Conservation (phyloP, 1,284 basidiomycete species). For the Cutaneotrichosporon mucoides region DNA sequence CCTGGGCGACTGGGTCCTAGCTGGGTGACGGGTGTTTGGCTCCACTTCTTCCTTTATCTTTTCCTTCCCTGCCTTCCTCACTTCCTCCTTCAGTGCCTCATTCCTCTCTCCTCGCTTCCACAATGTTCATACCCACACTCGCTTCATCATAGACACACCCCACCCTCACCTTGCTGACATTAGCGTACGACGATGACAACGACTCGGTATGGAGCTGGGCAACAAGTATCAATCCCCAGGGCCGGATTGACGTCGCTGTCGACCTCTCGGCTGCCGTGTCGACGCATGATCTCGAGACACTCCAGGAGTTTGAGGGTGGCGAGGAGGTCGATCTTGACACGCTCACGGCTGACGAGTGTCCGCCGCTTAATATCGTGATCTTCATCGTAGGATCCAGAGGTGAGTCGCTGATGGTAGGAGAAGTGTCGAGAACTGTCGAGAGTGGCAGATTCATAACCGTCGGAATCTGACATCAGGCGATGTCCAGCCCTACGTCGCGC, state of each 20-base stretch:
- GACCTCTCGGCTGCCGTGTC: not conserved
- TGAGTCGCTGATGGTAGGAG: conserved; percentile 27
- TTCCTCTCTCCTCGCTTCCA: too few species aligned
- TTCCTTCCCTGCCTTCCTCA: not conserved
- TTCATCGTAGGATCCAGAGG: conserved; percentile 64
- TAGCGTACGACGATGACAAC: not conserved
- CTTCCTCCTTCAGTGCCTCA: not conserved
- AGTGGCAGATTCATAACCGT: too few species aligned
- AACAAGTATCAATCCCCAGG: not conserved
- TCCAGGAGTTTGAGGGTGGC: not conserved
- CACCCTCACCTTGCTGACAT: not conserved
- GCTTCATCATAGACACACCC: too few species aligned
- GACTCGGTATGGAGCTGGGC: not conserved
- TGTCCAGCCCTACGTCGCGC: conserved; percentile 65
- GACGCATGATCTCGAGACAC: not conserved
- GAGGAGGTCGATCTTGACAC: not conserved
- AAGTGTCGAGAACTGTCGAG: too few species aligned
- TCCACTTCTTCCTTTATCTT: not conserved
- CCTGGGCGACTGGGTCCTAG: too few species aligned
- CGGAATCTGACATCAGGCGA: conserved; percentile 52
- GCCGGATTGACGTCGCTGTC: conserved; percentile 2
- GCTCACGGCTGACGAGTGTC: conserved; percentile 17
- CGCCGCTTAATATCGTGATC: conserved; percentile 60
- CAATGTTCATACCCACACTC: too few species aligned
- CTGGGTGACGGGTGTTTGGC: not conserved